These are phyloP conservation scores for Geoglossum glabrum DNA, from an alignment of 495 filamentous ascomycete species.

Conservation along the genomic window DNA sequence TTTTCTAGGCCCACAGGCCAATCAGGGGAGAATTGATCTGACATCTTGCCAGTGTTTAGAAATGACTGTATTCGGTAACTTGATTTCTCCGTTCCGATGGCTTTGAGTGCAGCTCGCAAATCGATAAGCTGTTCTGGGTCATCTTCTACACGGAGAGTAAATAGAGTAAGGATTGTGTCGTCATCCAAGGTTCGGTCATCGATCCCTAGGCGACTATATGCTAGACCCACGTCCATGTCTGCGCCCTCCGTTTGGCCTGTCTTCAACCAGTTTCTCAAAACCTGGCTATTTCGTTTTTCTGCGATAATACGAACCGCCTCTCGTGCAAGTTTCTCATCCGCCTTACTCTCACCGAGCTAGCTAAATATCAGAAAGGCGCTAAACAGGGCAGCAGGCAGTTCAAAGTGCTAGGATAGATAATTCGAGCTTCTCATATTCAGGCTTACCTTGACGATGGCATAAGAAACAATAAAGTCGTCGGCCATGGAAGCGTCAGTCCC, in stretches of 20 bases:
- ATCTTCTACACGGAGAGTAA: conserved; percentile 29
- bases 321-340: conserved; percentile 26
- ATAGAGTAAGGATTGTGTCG: conserved; percentile 28
- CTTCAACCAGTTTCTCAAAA: conserved; percentile 32
- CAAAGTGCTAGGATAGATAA: neutral
- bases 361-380: neutral
- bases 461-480: conserved; percentile 39
- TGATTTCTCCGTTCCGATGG: conserved; percentile 29
- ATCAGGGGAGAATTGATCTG: conserved; percentile 20
- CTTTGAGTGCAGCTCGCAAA: conserved; percentile 27
- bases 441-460: conserved; percentile 36
- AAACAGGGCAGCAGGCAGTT: neutral
- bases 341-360: conserved; percentile 25
- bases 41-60: conserved; percentile 14
- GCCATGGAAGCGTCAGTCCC: conserved; percentile 27
- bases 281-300: conserved; percentile 29
- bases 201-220: conserved; percentile 35
- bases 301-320: conserved; percentile 39
- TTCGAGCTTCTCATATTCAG: neutral
- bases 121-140: conserved; percentile 25
- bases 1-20: conserved; percentile 76
- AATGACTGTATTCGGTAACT: conserved; percentile 20
- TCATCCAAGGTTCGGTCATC: conserved; percentile 30
- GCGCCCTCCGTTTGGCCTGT: conserved; percentile 30
- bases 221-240: conserved; percentile 37